A percentile compares a stretch with the other conserved stretches of the same genome.
phyloP scores from a whole-genome alignment of 345 rosid species.

The Salix suchowensis region DNA sequence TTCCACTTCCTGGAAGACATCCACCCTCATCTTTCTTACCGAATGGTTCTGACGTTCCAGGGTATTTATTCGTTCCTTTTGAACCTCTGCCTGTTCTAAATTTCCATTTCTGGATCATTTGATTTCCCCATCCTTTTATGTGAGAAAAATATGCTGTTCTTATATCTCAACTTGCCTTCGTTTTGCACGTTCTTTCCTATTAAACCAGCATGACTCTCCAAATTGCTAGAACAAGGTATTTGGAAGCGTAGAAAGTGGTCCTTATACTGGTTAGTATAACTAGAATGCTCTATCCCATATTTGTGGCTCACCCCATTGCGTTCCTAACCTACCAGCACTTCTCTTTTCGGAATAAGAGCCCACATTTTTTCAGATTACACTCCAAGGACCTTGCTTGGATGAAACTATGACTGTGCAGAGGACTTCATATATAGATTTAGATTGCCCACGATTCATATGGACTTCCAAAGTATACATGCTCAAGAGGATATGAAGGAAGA shows the following conservation, averaged over 20 bases:
- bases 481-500: background rate
- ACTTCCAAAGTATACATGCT: background rate
- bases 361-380: background rate
- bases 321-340: too few relatives aligned
- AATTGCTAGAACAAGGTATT: too few relatives aligned
- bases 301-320: too few relatives aligned
- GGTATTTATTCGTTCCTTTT: conserved; percentile 5
- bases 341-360: too few relatives aligned
- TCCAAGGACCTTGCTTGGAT: background rate
- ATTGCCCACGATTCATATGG: background rate
- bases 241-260: too few relatives aligned
- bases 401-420: background rate
- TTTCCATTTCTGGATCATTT: background rate
- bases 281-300: too few relatives aligned
- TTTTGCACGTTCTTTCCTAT: background rate
- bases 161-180: background rate
- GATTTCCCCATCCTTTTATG: background rate
- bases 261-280: too few relatives aligned
- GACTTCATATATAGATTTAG: background rate
- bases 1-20: conserved; percentile 30
- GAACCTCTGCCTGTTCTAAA: background rate
- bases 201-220: background rate
- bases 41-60: conserved; percentile 4
- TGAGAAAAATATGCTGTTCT: background rate
- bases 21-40: conserved; percentile 22